These are phyloP conservation scores for Cyclocybe cylindracea DNA, from an alignment of 768 basidiomycete species.

Conservation along the genomic window DNA sequence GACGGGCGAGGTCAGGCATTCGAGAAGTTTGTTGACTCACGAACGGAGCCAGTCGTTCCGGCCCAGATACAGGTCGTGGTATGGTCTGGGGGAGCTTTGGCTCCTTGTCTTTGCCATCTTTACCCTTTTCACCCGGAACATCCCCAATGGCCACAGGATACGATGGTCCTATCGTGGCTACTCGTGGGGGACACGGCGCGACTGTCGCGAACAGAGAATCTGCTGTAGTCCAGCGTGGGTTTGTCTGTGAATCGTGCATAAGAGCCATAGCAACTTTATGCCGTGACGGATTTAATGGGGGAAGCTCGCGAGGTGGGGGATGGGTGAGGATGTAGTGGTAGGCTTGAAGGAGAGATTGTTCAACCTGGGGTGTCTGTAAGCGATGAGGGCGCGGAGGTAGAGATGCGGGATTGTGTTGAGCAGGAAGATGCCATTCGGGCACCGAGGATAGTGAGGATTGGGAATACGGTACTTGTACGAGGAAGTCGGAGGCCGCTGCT, in stretches of 20 bases:
- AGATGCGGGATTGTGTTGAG: conserved; percentile 24
- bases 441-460: conserved; percentile 68
- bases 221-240: conserved; percentile 67
- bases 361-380: conserved; percentile 53
- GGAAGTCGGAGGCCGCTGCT: conserved; percentile 64
- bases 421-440: conserved; percentile 72
- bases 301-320: conserved; percentile 51
- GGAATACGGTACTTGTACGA: conserved; percentile 71
- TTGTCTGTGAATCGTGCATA: conserved; percentile 54
- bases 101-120: conserved; percentile 46
- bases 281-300: conserved; percentile 57
- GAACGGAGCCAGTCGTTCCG: conserved; percentile 60
- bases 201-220: conserved; percentile 65
- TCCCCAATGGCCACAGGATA: conserved; percentile 54
- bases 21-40: conserved; percentile 64
- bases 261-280: conserved; percentile 80
- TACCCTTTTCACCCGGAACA: conserved; percentile 25
- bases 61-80: conserved; percentile 43
- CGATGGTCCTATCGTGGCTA: conserved; percentile 64
- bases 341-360: conserved; percentile 64
- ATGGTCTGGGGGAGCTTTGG: conserved; percentile 53
- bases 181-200: conserved; percentile 61
- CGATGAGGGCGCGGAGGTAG: conserved; percentile 25
- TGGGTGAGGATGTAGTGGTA: conserved; percentile 81
- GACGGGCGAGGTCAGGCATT: conserved; percentile 66